phyloP scores from a whole-genome alignment of 1,284 basidiomycete species.

The Trametes hirsuta region DNA sequence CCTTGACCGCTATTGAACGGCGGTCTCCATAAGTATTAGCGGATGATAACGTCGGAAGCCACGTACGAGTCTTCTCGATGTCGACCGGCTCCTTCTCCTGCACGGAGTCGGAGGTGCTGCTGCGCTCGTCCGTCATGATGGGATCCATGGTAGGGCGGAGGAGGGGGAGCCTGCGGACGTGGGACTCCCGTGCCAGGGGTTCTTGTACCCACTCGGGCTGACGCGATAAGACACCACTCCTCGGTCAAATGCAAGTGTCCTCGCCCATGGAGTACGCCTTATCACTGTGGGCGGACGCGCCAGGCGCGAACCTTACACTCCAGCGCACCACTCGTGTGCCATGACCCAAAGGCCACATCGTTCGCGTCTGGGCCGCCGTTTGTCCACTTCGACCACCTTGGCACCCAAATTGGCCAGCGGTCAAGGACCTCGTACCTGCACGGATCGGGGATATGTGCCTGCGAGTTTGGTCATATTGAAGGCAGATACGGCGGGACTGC shows the following conservation, averaged over 20 bases:
- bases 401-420: not conserved
- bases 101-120: conserved; percentile 38
- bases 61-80: conserved; percentile 27
- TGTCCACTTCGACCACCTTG: not conserved
- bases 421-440: not conserved
- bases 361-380: not conserved
- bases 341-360: not conserved
- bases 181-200: conserved; percentile 8
- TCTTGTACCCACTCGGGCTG: conserved; percentile 18
- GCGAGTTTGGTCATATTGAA: conserved; percentile 3
- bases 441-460: not conserved
- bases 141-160: conserved; percentile 27
- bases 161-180: conserved; percentile 18
- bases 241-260: not conserved
- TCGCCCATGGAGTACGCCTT: conserved; percentile 10
- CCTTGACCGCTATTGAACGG: not conserved
- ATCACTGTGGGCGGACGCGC: conserved; percentile 9
- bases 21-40: too few relatives aligned
- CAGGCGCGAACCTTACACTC: not conserved
- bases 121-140: conserved; percentile 22
- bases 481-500: not conserved
- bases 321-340: not conserved
- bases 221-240: conserved; percentile 16
- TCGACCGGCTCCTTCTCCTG: conserved; percentile 72
- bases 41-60: not conserved